These are phyloP conservation scores for Rhododendron mucronatum DNA, from an alignment of 148 eudicot species.

Conservation along the genomic window DNA sequence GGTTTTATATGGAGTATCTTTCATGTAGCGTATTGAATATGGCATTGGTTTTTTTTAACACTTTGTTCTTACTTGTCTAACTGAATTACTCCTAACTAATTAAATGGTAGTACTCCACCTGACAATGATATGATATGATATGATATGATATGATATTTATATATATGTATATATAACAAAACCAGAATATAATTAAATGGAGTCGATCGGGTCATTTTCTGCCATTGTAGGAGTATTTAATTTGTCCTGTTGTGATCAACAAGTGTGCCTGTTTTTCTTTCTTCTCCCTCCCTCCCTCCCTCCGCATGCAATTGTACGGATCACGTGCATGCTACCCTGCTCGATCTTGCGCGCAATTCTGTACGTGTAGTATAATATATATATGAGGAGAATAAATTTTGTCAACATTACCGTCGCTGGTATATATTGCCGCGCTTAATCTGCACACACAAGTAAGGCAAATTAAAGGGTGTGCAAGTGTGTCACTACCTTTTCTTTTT, in stretches of 20 bases:
- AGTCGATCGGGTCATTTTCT: not conserved
- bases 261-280: not conserved
- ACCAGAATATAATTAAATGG: not conserved
- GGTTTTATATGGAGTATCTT: not conserved
- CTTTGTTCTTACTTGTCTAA: conserved; percentile 1
- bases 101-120: conserved; percentile 1
- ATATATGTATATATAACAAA: not conserved
- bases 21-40: not conserved
- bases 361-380: not conserved
- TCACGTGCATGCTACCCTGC: not conserved
- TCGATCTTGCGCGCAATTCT: not conserved
- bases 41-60: not conserved
- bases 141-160: too few species aligned
- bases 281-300: not conserved
- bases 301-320: not conserved
- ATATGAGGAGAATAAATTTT: too few species aligned
- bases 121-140: not conserved
- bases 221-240: not conserved
- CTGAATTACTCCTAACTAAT: not conserved
- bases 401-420: too few species aligned
- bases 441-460: not conserved
- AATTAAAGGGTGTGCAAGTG: not conserved
- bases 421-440: too few species aligned
- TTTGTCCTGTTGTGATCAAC: not conserved
- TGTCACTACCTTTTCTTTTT: not conserved